Evolutionary conservation across 2,329 filamentous ascomycete species (phyloP).

Genomic region (Metarhizium album): DNA sequence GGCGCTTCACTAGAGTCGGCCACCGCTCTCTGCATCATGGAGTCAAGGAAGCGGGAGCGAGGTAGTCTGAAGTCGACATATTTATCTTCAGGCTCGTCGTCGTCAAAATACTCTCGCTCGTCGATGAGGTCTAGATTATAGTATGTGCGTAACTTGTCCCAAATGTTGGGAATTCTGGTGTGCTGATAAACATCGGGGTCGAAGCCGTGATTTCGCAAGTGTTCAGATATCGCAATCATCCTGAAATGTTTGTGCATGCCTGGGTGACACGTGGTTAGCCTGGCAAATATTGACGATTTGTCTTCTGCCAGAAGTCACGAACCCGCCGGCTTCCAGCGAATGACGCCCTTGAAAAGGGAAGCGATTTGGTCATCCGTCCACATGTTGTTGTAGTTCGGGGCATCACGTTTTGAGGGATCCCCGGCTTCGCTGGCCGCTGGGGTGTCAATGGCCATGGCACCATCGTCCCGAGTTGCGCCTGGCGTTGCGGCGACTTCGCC

Average conservation of each 20-base stretch:
- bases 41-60: conserved; percentile 30
- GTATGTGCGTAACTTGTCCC: conserved; percentile 71
- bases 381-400: conserved; percentile 42
- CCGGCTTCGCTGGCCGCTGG: conserved; percentile 42
- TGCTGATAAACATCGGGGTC: conserved; percentile 61
- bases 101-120: conserved; percentile 64
- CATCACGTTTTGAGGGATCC: conserved; percentile 12
- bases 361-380: conserved; percentile 97
- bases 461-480: conserved; percentile 41
- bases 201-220: conserved; percentile 70
- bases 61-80: conserved; percentile 60
- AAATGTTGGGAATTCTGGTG: conserved; percentile 83
- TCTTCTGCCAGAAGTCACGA: conserved; percentile 9
- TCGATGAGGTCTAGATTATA: conserved; percentile 84
- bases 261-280: conserved; percentile 18
- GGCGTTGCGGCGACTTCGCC: conserved; percentile 48
- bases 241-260: conserved; percentile 92
- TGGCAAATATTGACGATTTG: background rate
- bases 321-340: conserved; percentile 95
- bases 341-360: conserved; percentile 83
- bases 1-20: conserved; percentile 37
- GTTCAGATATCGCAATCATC: conserved; percentile 75
- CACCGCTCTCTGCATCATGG: conserved; percentile 34
- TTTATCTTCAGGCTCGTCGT: conserved; percentile 45
- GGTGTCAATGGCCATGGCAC: conserved; percentile 50